Conservation (phyloP, 345 rosid species). For the Gossypium anomalum region DNA sequence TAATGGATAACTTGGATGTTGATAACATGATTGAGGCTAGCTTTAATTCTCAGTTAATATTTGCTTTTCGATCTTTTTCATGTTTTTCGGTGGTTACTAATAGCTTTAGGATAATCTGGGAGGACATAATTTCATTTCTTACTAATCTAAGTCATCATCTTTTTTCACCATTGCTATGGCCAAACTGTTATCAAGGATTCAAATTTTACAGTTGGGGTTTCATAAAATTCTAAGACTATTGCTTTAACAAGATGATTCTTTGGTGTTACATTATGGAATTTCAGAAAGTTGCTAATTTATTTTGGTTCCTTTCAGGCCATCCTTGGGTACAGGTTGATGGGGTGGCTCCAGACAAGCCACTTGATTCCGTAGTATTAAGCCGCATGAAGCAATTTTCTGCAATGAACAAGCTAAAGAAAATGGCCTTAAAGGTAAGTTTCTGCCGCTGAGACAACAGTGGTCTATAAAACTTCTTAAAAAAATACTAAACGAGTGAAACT, state of each 20-base stretch:
- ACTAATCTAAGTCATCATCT: background rate
- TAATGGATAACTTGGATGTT: background rate
- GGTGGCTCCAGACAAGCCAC: slow-evolving; percentile 79
- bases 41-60: background rate
- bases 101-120: background rate
- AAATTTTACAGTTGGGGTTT: too few relatives aligned
- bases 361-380: slow-evolving; percentile 62
- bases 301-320: slow-evolving; percentile 50
- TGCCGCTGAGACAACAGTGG: background rate
- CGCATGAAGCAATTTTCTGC: slow-evolving; percentile 81
- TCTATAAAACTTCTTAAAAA: background rate
- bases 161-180: background rate
- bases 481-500: background rate
- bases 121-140: background rate
- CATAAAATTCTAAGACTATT: too few relatives aligned
- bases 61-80: background rate
- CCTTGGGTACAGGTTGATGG: slow-evolving; percentile 84
- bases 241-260: background rate
- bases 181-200: too few relatives aligned
- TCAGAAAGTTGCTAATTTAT: background rate
- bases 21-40: background rate
- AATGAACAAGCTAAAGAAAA: slow-evolving; percentile 79
- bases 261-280: background rate
- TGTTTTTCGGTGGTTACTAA: background rate
- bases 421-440: slow-evolving; percentile 65